Conservation (phyloP, 352 stramenopile genomes). For the Globisporangium megalacanthum region DNA sequence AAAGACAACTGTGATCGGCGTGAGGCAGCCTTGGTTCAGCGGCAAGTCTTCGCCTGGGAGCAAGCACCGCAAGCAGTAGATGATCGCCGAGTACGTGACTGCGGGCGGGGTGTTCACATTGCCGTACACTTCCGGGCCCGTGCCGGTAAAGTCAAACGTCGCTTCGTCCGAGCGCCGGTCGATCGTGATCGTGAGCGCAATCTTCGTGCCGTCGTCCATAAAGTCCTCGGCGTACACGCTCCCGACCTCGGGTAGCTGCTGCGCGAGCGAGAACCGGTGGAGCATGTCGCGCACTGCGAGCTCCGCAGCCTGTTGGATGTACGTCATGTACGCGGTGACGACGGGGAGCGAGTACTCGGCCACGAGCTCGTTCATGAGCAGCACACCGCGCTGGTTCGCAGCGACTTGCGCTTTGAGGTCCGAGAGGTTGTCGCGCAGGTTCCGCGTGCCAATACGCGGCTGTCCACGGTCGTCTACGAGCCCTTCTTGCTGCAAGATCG, state of each 20-base stretch:
- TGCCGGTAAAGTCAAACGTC: slow-evolving; percentile 97
- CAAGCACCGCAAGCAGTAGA: slow-evolving; percentile 97
- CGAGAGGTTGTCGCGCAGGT: slow-evolving; percentile 96
- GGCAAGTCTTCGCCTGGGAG: slow-evolving; percentile 93
- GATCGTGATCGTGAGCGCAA: slow-evolving; percentile 95
- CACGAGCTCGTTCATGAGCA: slow-evolving; percentile 94
- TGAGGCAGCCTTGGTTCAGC: slow-evolving; percentile 96
- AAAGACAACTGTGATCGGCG: slow-evolving; percentile 96
- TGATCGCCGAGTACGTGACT: slow-evolving; percentile 98
- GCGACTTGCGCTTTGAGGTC: slow-evolving; percentile 98
- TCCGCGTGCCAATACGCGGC: slow-evolving; percentile 90
- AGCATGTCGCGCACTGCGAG: slow-evolving; percentile 95
- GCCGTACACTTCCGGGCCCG: slow-evolving; percentile 94
- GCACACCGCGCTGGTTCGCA: slow-evolving; percentile 96
- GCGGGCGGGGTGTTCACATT: slow-evolving; percentile 98
- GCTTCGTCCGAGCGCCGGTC: slow-evolving; percentile 87
- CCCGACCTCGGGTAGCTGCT: slow-evolving; percentile 71
- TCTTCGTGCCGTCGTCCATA: slow-evolving; percentile 98
- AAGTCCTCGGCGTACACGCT: slow-evolving; percentile 94
- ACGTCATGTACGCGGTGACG: slow-evolving; percentile 98
- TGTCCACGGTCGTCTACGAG: slow-evolving; percentile 77
- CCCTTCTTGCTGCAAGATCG: slow-evolving; percentile 92
- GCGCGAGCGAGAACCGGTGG: slow-evolving; percentile 87
- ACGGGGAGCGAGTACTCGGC: slow-evolving; percentile 93
- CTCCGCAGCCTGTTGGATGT: slow-evolving; percentile 96